Percentiles rank a stretch among this genome's conserved stretches.
Conservation (phyloP, 345 rosid species). For the Draba incana region DNA sequence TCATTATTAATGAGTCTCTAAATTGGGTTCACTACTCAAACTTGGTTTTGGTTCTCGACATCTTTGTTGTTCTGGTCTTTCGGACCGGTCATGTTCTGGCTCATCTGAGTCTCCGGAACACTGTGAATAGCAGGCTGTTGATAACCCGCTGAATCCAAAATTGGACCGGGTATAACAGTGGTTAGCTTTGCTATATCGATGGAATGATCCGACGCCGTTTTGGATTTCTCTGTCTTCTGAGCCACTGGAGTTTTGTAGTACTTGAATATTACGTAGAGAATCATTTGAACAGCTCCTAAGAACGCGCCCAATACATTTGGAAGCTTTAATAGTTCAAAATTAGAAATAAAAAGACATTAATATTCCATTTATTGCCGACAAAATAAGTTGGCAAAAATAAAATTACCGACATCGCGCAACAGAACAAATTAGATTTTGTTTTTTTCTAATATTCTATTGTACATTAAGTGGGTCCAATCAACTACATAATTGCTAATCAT, state of each 20-base stretch:
- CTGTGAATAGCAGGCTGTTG: not conserved
- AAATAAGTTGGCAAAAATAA: constrained; percentile 2
- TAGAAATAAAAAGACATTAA: constrained; percentile 29
- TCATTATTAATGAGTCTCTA: constrained; percentile 41
- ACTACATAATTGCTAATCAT: constrained; percentile 4
- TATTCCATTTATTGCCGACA: constrained; percentile 34
- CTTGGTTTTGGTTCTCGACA: constrained; percentile 34
- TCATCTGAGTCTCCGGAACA: constrained; percentile 31
- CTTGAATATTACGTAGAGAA: constrained; percentile 51
- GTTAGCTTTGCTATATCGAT: constrained; percentile 38
- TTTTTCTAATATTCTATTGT: constrained; percentile 13
- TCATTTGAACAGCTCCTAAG: constrained; percentile 60
- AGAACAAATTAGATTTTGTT: constrained; percentile 32
- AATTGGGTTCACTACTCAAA: constrained; percentile 25
- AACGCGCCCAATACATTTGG: constrained; percentile 57
- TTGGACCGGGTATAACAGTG: constrained; percentile 5
- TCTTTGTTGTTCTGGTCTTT: constrained; percentile 18
- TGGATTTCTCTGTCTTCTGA: constrained; percentile 28
- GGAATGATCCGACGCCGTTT: constrained; percentile 36
- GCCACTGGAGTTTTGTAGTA: constrained; percentile 41
- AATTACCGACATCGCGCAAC: constrained; percentile 35
- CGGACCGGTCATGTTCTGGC: constrained; percentile 2
- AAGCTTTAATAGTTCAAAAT: constrained; percentile 41
- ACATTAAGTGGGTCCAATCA: constrained; percentile 32
- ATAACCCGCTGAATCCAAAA: constrained; percentile 11